These are phyloP conservation scores for Candida odintsovae DNA, from an alignment of 805 yeast genomes.

Conservation along the genomic window DNA sequence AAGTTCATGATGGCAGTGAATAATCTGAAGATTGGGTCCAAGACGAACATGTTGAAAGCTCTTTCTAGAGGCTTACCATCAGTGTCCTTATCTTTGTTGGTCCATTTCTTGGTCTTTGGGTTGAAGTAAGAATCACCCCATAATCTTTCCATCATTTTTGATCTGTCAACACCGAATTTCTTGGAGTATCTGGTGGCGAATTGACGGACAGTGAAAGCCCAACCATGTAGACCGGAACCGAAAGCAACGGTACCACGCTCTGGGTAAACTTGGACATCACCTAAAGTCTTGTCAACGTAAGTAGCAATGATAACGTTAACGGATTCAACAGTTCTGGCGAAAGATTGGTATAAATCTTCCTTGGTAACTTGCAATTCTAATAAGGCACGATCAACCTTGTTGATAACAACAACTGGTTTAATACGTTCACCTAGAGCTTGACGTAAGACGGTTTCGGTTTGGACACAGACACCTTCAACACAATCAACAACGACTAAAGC, in stretches of 20 bases:
- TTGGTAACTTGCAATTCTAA: slow-evolving; percentile 97
- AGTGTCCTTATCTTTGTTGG: slow-evolving; percentile 93
- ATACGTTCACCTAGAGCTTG: slow-evolving; percentile 99
- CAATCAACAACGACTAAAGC: slow-evolving; percentile 98
- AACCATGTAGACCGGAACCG: slow-evolving; percentile 99
- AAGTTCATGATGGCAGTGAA: slow-evolving; percentile 97
- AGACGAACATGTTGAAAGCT: slow-evolving; percentile 98
- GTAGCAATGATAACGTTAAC: slow-evolving; percentile 97
- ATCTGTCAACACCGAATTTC: slow-evolving; percentile 98
- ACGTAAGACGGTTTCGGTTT: slow-evolving; percentile 98
- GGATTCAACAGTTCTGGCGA: slow-evolving; percentile 98
- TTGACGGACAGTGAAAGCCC: slow-evolving; percentile 99
- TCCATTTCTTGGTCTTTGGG: slow-evolving; percentile 99
- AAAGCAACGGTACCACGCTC: slow-evolving; percentile 98
- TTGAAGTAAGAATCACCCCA: slow-evolving; percentile 99
- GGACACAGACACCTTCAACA: slow-evolving; percentile 99
- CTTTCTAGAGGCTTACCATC: slow-evolving; percentile 94
- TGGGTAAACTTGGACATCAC: slow-evolving; percentile 99
- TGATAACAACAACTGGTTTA: slow-evolving; percentile 96
- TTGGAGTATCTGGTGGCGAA: slow-evolving; percentile 96
- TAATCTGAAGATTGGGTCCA: slow-evolving; percentile 98
- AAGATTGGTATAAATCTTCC: slow-evolving; percentile 98
- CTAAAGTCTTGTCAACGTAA: slow-evolving; percentile 82
- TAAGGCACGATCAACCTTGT: slow-evolving; percentile 99
- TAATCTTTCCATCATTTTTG: slow-evolving; percentile 97